Percentiles rank a stretch among this genome's conserved stretches.
phyloP scores from a whole-genome alignment of 1,284 basidiomycete genomes.

The Pterulicium gracile region DNA sequence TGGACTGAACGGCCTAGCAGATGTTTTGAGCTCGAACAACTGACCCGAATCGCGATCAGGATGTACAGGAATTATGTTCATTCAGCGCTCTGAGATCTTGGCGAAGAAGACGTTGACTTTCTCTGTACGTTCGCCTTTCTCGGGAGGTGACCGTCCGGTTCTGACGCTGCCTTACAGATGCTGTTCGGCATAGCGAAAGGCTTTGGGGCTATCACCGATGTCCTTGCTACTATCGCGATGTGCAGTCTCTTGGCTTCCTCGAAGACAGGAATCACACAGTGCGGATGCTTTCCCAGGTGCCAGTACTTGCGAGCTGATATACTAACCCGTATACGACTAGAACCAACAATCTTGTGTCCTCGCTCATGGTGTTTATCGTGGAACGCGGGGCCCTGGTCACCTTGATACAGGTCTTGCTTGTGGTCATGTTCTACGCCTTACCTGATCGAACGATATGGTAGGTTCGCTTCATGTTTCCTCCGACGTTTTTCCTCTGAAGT shows the following conservation, averaged over 20 bases:
- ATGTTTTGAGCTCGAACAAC: too few species aligned
- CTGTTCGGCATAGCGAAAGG: constrained; percentile 31
- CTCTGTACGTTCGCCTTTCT: constrained; percentile 15
- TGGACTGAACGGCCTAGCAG: too few species aligned
- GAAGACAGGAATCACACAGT: constrained; percentile 23
- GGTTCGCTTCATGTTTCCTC: constrained; percentile 4
- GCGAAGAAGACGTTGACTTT: constrained; percentile 19
- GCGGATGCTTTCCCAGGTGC: constrained; percentile 5
- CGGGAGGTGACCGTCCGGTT: background rate
- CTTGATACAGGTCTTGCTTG: constrained; percentile 19
- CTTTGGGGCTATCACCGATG: constrained; percentile 28
- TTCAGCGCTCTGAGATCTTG: constrained; percentile 19
- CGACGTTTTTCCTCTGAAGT: background rate
- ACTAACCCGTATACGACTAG: constrained; percentile 11
- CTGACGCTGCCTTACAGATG: background rate
- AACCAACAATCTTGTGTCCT: constrained; percentile 23
- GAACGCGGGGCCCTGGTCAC: constrained; percentile 24
- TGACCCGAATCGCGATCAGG: too few species aligned
- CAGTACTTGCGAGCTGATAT: background rate
- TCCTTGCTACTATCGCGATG: constrained; percentile 31
- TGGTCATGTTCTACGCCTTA: constrained; percentile 23
- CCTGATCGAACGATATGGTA: constrained; percentile 21
- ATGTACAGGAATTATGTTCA: constrained; percentile 20
- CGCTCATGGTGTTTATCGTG: constrained; percentile 22
- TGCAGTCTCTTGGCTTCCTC: constrained; percentile 24